Base-by-base conservation (phyloP, 768 basidiomycete genomes). In the Kwoniella pini region DNA sequence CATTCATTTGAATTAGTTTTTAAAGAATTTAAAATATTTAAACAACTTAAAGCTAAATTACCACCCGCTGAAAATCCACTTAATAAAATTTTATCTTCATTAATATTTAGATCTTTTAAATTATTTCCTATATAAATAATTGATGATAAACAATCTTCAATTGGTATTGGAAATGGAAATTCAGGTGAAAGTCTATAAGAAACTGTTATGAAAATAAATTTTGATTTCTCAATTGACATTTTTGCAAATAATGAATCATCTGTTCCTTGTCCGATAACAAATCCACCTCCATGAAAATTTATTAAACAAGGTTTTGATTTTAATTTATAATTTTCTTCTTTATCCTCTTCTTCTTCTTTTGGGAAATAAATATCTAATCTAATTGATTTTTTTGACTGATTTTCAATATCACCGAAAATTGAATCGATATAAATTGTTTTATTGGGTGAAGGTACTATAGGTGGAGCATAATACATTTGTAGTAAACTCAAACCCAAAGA, bases 61-160 rank as follows among this genome's bases (percentile, higher is more conserved):
- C 64, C 72, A 45, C 72, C 72, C 15, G 72, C 72, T 7, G 64
- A 66, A 56, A 74, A 70, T 19, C 72, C 72, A 13, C 55, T 54
- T 9, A 71, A 31, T 17, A 63, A 46, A 22, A 74, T 55, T 48
- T 54, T 46, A 30, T 59, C 42, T 0, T 39, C 17, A 55, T 74
- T 69, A 22, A 74, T 63, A 17, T 63, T 60, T 21, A 53, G 44
- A 13, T 44, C 33, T 7, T 36, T 36, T 7, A 7, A 60, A 42
- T 71, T 48, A 22, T 48, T 36, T 28, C 31, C 38, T 7, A 71
- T 38, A 19, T 63, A 60, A 24, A 62, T 15, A 30, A 74, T 57
- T 3, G 72, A 62, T 28, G 68, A 70, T 17, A 54, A 62, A 30
- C 70, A 64, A 48, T 74, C 72, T 45, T 74, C 72, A 3, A 69